These are phyloP conservation scores for Xylaria sp. DNA, from an alignment of 2,329 filamentous ascomycete species.

Conservation along the genomic window DNA sequence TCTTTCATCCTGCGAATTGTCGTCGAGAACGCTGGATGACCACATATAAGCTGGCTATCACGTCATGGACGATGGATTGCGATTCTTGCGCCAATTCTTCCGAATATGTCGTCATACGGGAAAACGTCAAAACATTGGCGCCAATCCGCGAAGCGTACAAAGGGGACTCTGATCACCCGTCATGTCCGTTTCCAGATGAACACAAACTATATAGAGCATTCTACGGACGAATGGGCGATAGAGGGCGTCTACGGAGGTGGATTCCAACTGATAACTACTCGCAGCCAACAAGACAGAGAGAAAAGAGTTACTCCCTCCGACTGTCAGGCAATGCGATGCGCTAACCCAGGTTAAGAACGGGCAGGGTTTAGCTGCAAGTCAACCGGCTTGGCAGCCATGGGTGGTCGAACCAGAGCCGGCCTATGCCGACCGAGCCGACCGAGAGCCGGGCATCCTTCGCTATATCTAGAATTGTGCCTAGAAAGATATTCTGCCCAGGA, in stretches of 20 bases:
- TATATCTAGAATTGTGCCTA: background rate
- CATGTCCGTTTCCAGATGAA: background rate
- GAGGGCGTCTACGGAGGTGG: background rate
- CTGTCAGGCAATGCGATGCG: background rate
- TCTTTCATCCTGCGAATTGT: slow-evolving; percentile 26
- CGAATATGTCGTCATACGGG: slow-evolving; percentile 34
- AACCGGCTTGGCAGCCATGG: slow-evolving; percentile 29
- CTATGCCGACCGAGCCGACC: slow-evolving; percentile 30
- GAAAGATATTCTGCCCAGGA: no score
- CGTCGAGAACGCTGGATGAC: slow-evolving; percentile 29
- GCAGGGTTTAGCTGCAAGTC: slow-evolving; percentile 34
- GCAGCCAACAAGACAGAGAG: background rate
- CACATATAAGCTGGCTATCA: slow-evolving; percentile 35
- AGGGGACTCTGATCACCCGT: background rate
- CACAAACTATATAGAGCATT: background rate
- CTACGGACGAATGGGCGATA: background rate
- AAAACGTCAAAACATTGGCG: background rate
- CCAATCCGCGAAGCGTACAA: background rate
- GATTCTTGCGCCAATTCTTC: slow-evolving; percentile 27
- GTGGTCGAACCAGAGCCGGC: slow-evolving; percentile 8
- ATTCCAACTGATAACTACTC: background rate
- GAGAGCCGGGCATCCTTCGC: slow-evolving; percentile 18
- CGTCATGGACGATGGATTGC: slow-evolving; percentile 34
- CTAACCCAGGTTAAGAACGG: background rate
- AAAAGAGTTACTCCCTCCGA: background rate